These are phyloP conservation scores for Heliosperma pusillum DNA, from an alignment of 148 eudicot species.

Conservation along the genomic window DNA sequence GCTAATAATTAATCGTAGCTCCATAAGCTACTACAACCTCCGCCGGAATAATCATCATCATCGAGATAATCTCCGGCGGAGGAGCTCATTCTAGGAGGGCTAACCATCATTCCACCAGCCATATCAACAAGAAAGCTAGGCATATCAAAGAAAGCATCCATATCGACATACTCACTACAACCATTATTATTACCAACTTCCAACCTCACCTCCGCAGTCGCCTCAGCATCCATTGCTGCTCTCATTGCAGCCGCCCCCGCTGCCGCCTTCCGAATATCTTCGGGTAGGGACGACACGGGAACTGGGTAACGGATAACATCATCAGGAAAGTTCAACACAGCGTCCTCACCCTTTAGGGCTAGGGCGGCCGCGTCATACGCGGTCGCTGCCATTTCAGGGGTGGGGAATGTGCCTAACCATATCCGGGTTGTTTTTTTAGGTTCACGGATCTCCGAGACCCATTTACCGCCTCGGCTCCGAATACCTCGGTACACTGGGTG, in stretches of 20 bases:
- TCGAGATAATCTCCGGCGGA: conserved; percentile 9
- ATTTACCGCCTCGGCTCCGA: conserved; percentile 57
- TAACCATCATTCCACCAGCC: conserved; percentile 73
- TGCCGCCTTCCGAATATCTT: conserved; percentile 38
- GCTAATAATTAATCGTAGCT: conserved; percentile 30
- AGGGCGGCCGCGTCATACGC: conserved; percentile 72
- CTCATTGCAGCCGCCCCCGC: conserved; percentile 44
- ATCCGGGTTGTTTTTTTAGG: conserved; percentile 61
- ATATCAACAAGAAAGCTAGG: conserved; percentile 63
- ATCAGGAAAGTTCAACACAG: conserved; percentile 54
- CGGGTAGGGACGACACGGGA: conserved; percentile 38
- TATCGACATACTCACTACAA: conserved; percentile 40
- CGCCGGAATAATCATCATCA: conserved; percentile 31
- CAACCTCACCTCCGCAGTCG: neutral
- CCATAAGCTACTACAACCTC: conserved; percentile 38
- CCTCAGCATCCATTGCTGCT: conserved; percentile 6
- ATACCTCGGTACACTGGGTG: conserved; percentile 54
- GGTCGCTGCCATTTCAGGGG: conserved; percentile 69
- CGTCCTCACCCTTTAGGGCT: conserved; percentile 45
- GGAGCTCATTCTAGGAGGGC: conserved; percentile 49
- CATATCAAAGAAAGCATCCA: conserved; percentile 56
- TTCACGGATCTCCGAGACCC: conserved; percentile 77
- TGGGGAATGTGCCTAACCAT: conserved; percentile 63
- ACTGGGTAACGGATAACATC: conserved; percentile 32
- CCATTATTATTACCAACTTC: neutral